These are phyloP conservation scores for Syzygium jambos DNA, from an alignment of 345 rosid species.

Conservation along the genomic window DNA sequence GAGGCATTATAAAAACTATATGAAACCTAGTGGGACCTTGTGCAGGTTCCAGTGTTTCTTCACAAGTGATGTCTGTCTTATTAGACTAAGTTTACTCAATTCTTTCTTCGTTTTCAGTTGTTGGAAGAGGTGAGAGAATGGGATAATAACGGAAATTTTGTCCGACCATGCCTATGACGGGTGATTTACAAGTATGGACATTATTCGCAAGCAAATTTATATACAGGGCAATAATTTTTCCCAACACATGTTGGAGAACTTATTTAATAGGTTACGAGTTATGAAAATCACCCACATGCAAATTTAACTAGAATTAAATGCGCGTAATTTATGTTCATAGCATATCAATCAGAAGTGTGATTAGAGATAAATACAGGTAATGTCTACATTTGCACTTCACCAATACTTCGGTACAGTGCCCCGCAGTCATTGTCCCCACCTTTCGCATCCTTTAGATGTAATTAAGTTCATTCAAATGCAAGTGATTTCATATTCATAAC, in stretches of 20 bases:
- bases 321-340: neutral
- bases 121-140: too few relatives aligned
- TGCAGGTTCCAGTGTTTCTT: neutral
- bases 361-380: neutral
- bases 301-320: neutral
- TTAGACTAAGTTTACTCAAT: neutral
- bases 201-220: neutral
- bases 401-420: neutral
- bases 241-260: neutral
- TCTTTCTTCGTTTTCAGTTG: too few relatives aligned
- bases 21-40: too few relatives aligned
- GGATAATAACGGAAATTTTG: rapidly evolving
- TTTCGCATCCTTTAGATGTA: neutral
- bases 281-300: neutral
- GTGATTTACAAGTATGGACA: neutral
- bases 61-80: neutral
- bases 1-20: too few relatives aligned
- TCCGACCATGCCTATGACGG: neutral
- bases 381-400: neutral
- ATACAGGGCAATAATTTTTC: neutral
- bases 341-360: neutral
- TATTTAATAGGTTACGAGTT: neutral
- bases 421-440: neutral
- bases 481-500: too few relatives aligned
- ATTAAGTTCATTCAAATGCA: too few relatives aligned